Evolutionary conservation across 441 rosid genomes (phyloP).

Genomic region (Hura crepitans): DNA sequence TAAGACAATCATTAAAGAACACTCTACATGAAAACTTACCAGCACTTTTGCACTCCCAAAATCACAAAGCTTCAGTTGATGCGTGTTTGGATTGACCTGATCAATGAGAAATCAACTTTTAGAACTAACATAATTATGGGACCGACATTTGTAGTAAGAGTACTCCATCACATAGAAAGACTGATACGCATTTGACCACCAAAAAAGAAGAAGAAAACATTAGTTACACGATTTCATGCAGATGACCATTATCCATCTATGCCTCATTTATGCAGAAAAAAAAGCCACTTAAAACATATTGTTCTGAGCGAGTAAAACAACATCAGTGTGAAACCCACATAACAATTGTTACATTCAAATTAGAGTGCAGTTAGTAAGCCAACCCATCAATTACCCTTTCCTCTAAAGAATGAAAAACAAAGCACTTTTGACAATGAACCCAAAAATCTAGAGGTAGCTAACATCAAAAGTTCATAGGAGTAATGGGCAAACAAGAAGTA

Average conservation of each 20-base stretch:
- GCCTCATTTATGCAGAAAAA: conserved; percentile 7
- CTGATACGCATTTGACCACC: background rate
- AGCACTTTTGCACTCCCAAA: conserved; percentile 98
- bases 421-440: background rate
- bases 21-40: conserved; percentile 42
- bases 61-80: conserved; percentile 95
- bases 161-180: background rate
- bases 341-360: background rate
- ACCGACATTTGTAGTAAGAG: background rate
- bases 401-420: background rate
- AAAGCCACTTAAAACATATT: background rate
- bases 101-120: conserved; percentile 23
- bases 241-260: background rate
- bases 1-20: background rate
- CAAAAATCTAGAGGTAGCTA: background rate
- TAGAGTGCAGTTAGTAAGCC: background rate
- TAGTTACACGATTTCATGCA: no score
- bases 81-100: conserved; percentile 95
- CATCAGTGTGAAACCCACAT: background rate
- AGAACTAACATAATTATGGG: conserved; percentile 1
- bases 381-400: background rate
- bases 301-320: background rate
- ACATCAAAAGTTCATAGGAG: background rate
- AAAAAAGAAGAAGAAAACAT: no score
- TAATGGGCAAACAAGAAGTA: background rate